phyloP scores from a whole-genome alignment of 2,329 filamentous ascomycete species.

The Ascochyta fabae region DNA sequence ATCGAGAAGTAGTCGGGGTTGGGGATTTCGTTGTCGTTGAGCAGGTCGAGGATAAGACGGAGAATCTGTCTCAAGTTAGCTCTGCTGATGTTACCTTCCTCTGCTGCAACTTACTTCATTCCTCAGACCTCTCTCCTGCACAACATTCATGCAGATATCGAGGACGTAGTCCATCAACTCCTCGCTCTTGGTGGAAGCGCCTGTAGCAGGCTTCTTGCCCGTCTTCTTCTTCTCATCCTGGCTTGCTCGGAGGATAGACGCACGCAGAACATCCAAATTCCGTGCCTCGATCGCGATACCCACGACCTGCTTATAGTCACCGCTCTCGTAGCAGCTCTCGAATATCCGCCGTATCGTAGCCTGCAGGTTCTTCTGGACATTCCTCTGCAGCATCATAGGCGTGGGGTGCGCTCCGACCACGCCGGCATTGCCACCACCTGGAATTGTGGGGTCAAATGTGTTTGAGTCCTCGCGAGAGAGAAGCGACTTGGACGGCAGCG shows the following conservation, averaged over 20 bases:
- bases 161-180: constrained; percentile 97
- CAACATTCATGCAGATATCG: constrained; percentile 95
- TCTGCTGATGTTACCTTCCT: not conserved
- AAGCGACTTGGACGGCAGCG: constrained; percentile 90
- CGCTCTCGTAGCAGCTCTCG: constrained; percentile 83
- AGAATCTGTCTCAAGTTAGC: constrained; percentile 67
- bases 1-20: constrained; percentile 97
- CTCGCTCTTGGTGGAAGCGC: constrained; percentile 70
- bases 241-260: constrained; percentile 87
- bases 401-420: constrained; percentile 61
- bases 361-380: constrained; percentile 81
- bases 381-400: constrained; percentile 71
- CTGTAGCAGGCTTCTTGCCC: constrained; percentile 63
- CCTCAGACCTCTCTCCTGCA: constrained; percentile 88
- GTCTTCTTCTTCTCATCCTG: constrained; percentile 80
- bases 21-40: constrained; percentile 91
- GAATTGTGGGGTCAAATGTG: constrained; percentile 64
- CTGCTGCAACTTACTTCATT: constrained; percentile 60
- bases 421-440: constrained; percentile 63
- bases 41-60: constrained; percentile 88
- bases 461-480: constrained; percentile 79
- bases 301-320: constrained; percentile 92
- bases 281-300: constrained; percentile 96
- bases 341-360: constrained; percentile 87
- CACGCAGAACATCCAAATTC: constrained; percentile 84